Evolutionary conservation across 495 filamentous ascomycete genomes (phyloP).

Genomic region (Antarctomyces pellizariae): DNA sequence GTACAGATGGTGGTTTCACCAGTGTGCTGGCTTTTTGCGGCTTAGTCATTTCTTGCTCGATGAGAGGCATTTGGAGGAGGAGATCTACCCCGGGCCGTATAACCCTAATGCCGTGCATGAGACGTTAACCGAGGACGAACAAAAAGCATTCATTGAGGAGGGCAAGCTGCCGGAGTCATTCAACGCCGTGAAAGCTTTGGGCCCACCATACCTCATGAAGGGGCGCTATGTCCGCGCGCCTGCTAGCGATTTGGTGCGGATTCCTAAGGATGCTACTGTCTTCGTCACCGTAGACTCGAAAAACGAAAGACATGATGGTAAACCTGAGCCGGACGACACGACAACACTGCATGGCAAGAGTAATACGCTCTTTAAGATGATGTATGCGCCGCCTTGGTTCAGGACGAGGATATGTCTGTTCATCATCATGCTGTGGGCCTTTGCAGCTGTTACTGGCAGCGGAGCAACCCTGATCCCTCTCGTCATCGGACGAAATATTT

Average conservation of each 20-base stretch:
- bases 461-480: slow-evolving; percentile 67
- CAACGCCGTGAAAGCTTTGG: slow-evolving; percentile 8
- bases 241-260: slow-evolving; percentile 78
- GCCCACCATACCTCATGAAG: slow-evolving; percentile 24
- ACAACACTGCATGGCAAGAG: slow-evolving; percentile 41
- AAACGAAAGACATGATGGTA: slow-evolving; percentile 40
- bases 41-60: slow-evolving; percentile 86
- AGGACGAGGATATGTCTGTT: slow-evolving; percentile 58
- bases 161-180: slow-evolving; percentile 11
- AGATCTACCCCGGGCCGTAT: slow-evolving; percentile 47
- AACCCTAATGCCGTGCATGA: too few relatives aligned
- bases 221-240: slow-evolving; percentile 81
- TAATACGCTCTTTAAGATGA: slow-evolving; percentile 46
- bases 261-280: slow-evolving; percentile 57
- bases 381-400: slow-evolving; percentile 83
- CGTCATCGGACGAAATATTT: slow-evolving; percentile 55
- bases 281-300: slow-evolving; percentile 60
- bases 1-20: slow-evolving; percentile 92
- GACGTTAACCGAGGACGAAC: slow-evolving; percentile 29
- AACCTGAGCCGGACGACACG: slow-evolving; percentile 28
- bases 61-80: slow-evolving; percentile 57
- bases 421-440: slow-evolving; percentile 76
- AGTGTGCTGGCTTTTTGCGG: slow-evolving; percentile 56
- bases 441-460: slow-evolving; percentile 83
- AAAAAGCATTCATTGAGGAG: slow-evolving; percentile 13